Evolutionary conservation across 1,284 basidiomycete genomes (phyloP).

Genomic region (Sanguinoderma infundibulare): DNA sequence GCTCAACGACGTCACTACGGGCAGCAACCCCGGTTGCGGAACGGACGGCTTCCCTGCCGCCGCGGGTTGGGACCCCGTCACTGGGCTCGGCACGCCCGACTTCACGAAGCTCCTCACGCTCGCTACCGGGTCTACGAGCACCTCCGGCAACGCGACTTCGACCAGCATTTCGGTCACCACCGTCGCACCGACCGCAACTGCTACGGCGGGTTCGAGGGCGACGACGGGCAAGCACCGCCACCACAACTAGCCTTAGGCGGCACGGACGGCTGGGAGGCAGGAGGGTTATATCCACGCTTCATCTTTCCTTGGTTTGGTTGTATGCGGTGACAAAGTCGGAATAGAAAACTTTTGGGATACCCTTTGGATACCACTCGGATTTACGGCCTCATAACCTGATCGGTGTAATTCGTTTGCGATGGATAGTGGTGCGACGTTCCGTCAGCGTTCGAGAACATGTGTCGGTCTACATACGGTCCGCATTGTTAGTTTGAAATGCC

Average conservation of each 20-base stretch:
- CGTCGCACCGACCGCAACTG: neutral
- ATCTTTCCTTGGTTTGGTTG: slow-evolving; percentile 51
- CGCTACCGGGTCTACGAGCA: slow-evolving; percentile 18
- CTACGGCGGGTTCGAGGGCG: neutral
- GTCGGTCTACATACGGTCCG: no score
- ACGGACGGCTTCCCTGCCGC: slow-evolving; percentile 42
- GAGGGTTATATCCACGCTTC: slow-evolving; percentile 35
- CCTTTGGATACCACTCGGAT: slow-evolving; percentile 2
- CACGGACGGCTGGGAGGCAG: neutral
- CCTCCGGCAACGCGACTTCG: neutral
- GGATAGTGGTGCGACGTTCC: no score
- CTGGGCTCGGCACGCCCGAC: slow-evolving; percentile 38
- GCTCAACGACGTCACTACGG: slow-evolving; percentile 46
- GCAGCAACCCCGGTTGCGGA: slow-evolving; percentile 38
- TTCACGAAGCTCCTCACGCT: slow-evolving; percentile 30
- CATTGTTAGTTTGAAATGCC: no score
- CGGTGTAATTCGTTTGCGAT: neutral
- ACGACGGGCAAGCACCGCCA: neutral
- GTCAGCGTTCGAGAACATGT: no score
- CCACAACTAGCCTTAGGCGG: neutral
- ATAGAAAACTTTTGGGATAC: no score
- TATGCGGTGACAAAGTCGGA: slow-evolving; percentile 16
- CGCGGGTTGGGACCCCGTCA: slow-evolving; percentile 50
- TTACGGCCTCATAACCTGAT: neutral
- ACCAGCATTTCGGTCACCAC: neutral